Evolutionary conservation across 805 yeast species (phyloP).

Genomic region (Limtongia smithiae): DNA sequence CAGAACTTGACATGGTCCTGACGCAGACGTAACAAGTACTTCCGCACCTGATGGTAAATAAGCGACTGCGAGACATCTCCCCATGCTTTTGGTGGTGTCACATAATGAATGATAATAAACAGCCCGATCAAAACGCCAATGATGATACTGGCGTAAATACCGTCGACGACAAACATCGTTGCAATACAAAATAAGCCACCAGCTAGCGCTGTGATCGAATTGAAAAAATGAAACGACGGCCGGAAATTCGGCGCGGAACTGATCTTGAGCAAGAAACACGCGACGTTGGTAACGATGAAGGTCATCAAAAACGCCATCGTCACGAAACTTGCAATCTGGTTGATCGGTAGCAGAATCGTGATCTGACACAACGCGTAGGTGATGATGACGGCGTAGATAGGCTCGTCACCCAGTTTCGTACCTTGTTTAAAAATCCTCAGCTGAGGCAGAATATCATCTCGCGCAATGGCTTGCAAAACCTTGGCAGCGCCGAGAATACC

Average conservation of each 20-base stretch:
- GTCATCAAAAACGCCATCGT: slow-evolving; percentile 98
- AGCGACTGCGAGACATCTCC: slow-evolving; percentile 96
- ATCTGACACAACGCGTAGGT: slow-evolving; percentile 83
- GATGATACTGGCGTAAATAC: slow-evolving; percentile 76
- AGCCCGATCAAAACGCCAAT: slow-evolving; percentile 61
- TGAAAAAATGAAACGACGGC: slow-evolving; percentile 89
- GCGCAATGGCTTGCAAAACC: slow-evolving; percentile 81
- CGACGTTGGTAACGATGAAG: slow-evolving; percentile 86
- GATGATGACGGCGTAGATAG: slow-evolving; percentile 60
- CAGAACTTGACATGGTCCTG: slow-evolving; percentile 96
- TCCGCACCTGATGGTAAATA: slow-evolving; percentile 94
- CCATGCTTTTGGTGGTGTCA: slow-evolving; percentile 94
- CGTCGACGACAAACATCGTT: slow-evolving; percentile 95
- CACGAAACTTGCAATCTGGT: slow-evolving; percentile 89
- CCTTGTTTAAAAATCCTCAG: slow-evolving; percentile 56
- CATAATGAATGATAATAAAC: slow-evolving; percentile 77
- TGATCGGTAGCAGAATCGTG: slow-evolving; percentile 84
- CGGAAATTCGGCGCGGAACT: slow-evolving; percentile 98
- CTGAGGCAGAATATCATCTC: slow-evolving; percentile 82
- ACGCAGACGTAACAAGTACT: slow-evolving; percentile 73
- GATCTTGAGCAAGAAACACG: slow-evolving; percentile 80
- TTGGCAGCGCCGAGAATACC: slow-evolving; percentile 96
- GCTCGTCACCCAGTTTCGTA: slow-evolving; percentile 46
- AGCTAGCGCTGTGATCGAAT: slow-evolving; percentile 69
- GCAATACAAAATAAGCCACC: slow-evolving; percentile 68